phyloP scores from a whole-genome alignment of 2,329 filamentous ascomycete genomes.

The Grosmannia penicillata region DNA sequence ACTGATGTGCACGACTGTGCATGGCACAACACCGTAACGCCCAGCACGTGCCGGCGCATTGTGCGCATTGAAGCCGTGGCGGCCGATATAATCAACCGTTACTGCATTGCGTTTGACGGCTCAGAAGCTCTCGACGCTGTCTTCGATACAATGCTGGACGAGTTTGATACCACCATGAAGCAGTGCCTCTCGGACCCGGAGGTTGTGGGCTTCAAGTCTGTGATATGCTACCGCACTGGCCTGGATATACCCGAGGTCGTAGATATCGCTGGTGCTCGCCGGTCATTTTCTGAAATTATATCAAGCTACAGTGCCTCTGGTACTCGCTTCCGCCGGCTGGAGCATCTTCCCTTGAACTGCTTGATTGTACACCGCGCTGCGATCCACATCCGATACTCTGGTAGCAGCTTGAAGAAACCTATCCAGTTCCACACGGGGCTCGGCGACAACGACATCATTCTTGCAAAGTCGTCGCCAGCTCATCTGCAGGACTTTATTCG shows the following conservation, averaged over 20 bases:
- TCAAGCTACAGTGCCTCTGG: conserved; percentile 15
- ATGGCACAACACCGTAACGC: conserved; percentile 53
- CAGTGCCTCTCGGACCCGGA: conserved; percentile 46
- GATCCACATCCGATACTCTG: conserved; percentile 34
- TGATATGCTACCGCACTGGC: conserved; percentile 70
- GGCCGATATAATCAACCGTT: conserved; percentile 39
- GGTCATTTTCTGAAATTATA: conserved; percentile 23
- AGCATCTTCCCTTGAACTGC: conserved; percentile 53
- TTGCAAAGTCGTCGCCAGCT: conserved; percentile 57
- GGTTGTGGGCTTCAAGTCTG: conserved; percentile 69
- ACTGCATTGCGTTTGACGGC: conserved; percentile 18
- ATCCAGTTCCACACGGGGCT: conserved; percentile 75
- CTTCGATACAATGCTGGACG: conserved; percentile 28
- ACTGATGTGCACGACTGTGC: conserved; percentile 41
- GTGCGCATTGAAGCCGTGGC: conserved; percentile 65
- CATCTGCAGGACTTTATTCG: conserved; percentile 62
- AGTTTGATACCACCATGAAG: conserved; percentile 37
- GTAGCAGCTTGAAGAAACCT: conserved; percentile 43
- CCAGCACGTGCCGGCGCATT: conserved; percentile 53
- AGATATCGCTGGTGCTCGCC: conserved; percentile 24
- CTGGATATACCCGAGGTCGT: conserved; percentile 39
- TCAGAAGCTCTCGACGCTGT: conserved; percentile 20
- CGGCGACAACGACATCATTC: conserved; percentile 62
- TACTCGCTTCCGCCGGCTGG: conserved; percentile 33
- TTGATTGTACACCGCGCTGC: conserved; percentile 52